These are phyloP conservation scores for Cucurbita ficifolia DNA, from an alignment of 306 rosid genomes.

Conservation along the genomic window DNA sequence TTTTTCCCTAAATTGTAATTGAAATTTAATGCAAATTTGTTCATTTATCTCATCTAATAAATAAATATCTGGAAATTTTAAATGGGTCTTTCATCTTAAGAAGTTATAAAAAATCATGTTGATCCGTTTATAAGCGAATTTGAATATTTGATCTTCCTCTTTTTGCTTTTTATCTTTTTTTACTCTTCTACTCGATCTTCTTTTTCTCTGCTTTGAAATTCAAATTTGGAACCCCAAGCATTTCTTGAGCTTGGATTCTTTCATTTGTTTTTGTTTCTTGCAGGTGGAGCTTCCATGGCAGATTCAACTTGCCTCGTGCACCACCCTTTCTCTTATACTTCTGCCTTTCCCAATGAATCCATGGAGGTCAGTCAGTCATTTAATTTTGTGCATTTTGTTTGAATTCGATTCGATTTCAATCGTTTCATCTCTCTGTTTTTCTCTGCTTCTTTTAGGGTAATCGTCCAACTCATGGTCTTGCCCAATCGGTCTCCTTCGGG, in stretches of 20 bases:
- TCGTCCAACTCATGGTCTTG: conserved; percentile 51
- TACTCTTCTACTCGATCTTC: not conserved
- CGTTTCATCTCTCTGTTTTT: conserved; percentile 1
- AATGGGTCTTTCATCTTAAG: too few relatives aligned
- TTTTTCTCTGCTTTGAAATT: conserved; percentile 13
- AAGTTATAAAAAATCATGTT: not conserved
- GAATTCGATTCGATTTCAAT: not conserved
- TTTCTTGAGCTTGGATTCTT: not conserved
- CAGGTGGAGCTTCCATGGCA: conserved; percentile 36
- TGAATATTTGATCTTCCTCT: not conserved
- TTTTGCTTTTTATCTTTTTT: not conserved
- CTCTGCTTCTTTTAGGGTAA: conserved; percentile 30
- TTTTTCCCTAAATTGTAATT: not conserved
- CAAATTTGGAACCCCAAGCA: not conserved
- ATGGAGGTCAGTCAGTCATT: conserved; percentile 38
- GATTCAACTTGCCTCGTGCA: conserved; percentile 89
- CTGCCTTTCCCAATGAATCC: conserved; percentile 63
- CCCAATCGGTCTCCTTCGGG: conserved; percentile 82
- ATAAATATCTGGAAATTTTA: not conserved
- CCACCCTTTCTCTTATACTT: conserved; percentile 64
- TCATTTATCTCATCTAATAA: not conserved
- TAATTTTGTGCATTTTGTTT: not conserved
- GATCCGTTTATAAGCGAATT: too few relatives aligned
- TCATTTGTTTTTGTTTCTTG: not conserved
- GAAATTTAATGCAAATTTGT: not conserved